Percentiles rank a stretch among this genome's conserved stretches.
phyloP scores from a whole-genome alignment of 2,329 filamentous ascomycete genomes.

The Penicillium sp. region DNA sequence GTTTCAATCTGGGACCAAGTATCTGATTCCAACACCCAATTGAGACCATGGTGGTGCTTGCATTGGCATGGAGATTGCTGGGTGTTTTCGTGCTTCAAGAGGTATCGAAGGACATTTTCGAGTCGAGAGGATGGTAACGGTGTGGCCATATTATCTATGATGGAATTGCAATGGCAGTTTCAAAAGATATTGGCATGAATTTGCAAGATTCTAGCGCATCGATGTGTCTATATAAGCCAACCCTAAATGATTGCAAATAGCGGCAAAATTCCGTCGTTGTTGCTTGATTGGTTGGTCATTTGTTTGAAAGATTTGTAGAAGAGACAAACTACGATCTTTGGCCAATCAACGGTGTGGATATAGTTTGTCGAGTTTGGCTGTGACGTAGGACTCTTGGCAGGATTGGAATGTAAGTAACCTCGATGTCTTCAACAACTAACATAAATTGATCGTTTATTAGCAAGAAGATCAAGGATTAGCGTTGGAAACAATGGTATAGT shows the following conservation, averaged over 20 bases:
- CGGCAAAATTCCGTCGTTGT: neutral
- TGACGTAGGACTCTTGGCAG: slow-evolving; percentile 1
- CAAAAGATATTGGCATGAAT: no score
- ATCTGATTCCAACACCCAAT: slow-evolving; percentile 6
- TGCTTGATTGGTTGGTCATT: slow-evolving; percentile 1
- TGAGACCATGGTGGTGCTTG: neutral
- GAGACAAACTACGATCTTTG: neutral
- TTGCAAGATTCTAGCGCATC: no score
- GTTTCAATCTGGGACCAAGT: slow-evolving; percentile 15
- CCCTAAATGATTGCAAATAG: slow-evolving; percentile 5
- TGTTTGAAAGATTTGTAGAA: slow-evolving; percentile 7
- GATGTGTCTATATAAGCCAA: neutral
- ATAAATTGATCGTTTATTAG: no score
- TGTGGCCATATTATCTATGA: no score
- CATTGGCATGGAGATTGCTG: slow-evolving; percentile 1
- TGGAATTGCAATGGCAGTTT: no score
- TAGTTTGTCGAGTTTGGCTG: neutral
- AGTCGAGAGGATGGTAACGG: slow-evolving; percentile 1
- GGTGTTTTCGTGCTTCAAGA: neutral
- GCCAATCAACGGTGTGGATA: neutral
- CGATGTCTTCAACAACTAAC: no score
- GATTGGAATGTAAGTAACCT: neutral
- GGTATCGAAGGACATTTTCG: slow-evolving; percentile 2
- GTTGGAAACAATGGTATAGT: no score
- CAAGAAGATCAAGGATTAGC: no score